These are phyloP conservation scores for Escallonia rubra DNA, from an alignment of 129 eudicot genomes.

Conservation along the genomic window DNA sequence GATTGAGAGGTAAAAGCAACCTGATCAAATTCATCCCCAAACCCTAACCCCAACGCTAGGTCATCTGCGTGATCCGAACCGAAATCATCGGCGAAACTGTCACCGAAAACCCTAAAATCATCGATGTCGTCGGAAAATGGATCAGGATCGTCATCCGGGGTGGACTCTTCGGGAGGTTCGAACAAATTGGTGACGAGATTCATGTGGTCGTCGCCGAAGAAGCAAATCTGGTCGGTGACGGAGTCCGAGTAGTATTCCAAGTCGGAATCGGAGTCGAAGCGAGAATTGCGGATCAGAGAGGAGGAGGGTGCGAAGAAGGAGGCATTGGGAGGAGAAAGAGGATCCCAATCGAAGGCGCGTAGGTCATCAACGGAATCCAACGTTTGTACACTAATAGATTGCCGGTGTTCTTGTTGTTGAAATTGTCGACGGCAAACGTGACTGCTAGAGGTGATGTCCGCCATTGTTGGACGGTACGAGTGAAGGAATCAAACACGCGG, in stretches of 20 bases:
- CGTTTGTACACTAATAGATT: constrained; percentile 10
- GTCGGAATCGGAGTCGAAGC: constrained; percentile 15
- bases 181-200: constrained; percentile 69
- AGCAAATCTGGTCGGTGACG: constrained; percentile 24
- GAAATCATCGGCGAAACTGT: constrained; percentile 9
- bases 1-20: neutral
- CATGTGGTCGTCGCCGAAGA: constrained; percentile 44
- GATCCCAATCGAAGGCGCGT: constrained; percentile 35
- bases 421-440: neutral
- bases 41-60: constrained; percentile 31
- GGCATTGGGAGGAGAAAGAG: constrained; percentile 25
- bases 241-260: constrained; percentile 23
- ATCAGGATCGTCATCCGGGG: constrained; percentile 3
- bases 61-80: constrained; percentile 21
- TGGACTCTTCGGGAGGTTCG: constrained; percentile 28
- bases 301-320: constrained; percentile 31
- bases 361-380: constrained; percentile 1
- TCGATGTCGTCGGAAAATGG: constrained; percentile 1
- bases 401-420: neutral
- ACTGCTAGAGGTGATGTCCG: neutral
- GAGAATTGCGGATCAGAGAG: constrained; percentile 3
- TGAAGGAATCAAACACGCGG: too few species aligned
- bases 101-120: constrained; percentile 20
- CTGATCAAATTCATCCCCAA: constrained; percentile 24
- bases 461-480: too few species aligned